Conservation (phyloP, 257 asterid species). For the Sherardia arvensis region DNA sequence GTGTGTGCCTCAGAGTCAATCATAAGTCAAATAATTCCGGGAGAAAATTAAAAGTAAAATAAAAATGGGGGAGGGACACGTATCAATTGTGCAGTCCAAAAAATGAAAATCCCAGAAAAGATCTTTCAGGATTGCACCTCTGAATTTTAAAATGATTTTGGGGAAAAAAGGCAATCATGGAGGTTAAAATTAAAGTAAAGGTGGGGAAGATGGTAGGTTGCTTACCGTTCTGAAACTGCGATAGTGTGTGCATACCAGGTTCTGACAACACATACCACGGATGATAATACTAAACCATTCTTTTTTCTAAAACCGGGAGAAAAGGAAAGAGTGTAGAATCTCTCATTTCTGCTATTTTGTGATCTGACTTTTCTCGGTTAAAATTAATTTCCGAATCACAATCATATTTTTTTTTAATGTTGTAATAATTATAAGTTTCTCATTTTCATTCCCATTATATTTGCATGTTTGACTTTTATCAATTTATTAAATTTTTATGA, state of each 20-base stretch:
- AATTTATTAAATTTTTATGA: too few relatives aligned
- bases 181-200: neutral
- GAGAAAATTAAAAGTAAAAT: neutral
- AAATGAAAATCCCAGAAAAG: constrained; percentile 7
- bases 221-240: constrained; percentile 50
- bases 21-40: constrained; percentile 7
- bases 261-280: neutral
- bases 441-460: too few relatives aligned
- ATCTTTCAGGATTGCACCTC: neutral
- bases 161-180: constrained; percentile 21
- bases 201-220: constrained; percentile 27
- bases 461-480: too few relatives aligned
- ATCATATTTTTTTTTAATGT: too few relatives aligned
- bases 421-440: too few relatives aligned
- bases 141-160: neutral
- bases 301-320: too few relatives aligned
- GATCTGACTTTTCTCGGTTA: too few relatives aligned
- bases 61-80: constrained; percentile 8
- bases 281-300: neutral
- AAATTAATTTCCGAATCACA: too few relatives aligned
- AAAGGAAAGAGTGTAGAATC: too few relatives aligned
- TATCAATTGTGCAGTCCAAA: constrained; percentile 10
- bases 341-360: too few relatives aligned
- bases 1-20: constrained; percentile 4
- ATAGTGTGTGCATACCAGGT: constrained; percentile 10